Evolutionary conservation across 306 rosid species (phyloP).

Genomic region (Styphnolobium japonicum): DNA sequence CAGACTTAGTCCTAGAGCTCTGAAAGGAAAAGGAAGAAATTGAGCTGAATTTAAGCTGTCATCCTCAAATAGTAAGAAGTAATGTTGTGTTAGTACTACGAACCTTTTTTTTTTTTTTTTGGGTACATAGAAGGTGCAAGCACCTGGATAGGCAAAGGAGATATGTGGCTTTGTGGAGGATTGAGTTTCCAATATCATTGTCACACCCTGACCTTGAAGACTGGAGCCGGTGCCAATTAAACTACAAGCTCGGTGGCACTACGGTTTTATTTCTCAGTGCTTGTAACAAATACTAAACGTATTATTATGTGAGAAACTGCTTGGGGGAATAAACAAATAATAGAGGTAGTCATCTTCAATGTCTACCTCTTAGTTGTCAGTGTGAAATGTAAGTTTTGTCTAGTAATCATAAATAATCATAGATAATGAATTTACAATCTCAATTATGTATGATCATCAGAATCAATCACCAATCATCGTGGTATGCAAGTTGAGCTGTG

Average conservation of each 20-base stretch:
- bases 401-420: neutral
- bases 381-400: slow-evolving; percentile 38
- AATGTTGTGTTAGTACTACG: slow-evolving; percentile 26
- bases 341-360: slow-evolving; percentile 42
- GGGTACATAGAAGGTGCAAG: too few relatives aligned
- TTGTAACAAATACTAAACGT: slow-evolving; percentile 16
- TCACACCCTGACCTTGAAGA: too few relatives aligned
- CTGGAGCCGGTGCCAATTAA: too few relatives aligned
- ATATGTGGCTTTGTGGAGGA: too few relatives aligned
- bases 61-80: slow-evolving; percentile 22
- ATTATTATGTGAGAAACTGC: neutral
- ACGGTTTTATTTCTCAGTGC: neutral
- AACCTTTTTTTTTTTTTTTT: too few relatives aligned
- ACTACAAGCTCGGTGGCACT: too few relatives aligned
- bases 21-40: slow-evolving; percentile 43
- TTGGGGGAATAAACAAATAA: slow-evolving; percentile 37
- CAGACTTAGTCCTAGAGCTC: slow-evolving; percentile 86
- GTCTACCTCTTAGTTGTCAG: slow-evolving; percentile 31
- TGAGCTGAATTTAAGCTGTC: slow-evolving; percentile 10
- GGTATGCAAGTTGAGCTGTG: too few relatives aligned
- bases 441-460: neutral
- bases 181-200: too few relatives aligned
- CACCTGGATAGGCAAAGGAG: too few relatives aligned
- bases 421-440: slow-evolving; percentile 7
- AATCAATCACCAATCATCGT: neutral